Conservation (phyloP, 2,329 filamentous ascomycete genomes). For the Trichoderma oligosporum region DNA sequence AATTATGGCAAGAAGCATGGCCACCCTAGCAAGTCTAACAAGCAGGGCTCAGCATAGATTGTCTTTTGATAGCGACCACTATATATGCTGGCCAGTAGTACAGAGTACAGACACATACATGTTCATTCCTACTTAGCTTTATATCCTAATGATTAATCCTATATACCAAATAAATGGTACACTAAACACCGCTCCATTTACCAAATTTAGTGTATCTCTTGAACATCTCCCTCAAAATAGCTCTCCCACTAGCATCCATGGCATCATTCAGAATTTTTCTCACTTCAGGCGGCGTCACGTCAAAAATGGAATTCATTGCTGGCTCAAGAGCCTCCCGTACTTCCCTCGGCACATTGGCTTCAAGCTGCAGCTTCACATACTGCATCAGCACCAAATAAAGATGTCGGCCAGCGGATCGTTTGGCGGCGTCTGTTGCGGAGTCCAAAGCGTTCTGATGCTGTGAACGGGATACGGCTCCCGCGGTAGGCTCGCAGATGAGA, state of each 20-base stretch:
- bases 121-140: conserved; percentile 2
- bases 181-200: conserved; percentile 58
- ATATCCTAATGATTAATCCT: conserved; percentile 8
- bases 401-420: conserved; percentile 57
- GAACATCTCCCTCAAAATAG: conserved; percentile 56
- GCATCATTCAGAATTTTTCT: conserved; percentile 56
- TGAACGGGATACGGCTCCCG: conserved; percentile 49
- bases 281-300: conserved; percentile 53
- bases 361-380: conserved; percentile 60
- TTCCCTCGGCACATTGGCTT: conserved; percentile 47
- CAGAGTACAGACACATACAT: neutral
- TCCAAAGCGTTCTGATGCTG: conserved; percentile 47
- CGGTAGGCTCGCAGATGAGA: conserved; percentile 56
- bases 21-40: conserved; percentile 50
- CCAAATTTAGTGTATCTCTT: conserved; percentile 59
- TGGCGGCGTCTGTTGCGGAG: conserved; percentile 58
- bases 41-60: conserved; percentile 17
- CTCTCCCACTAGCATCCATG: conserved; percentile 56
- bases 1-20: conserved; percentile 56
- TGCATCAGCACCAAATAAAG: conserved; percentile 59
- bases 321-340: conserved; percentile 55
- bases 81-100: neutral
- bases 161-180: neutral
- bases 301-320: conserved; percentile 56
- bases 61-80: no score